Percentiles rank a stretch among this genome's conserved stretches.
Evolutionary conservation across 2,329 filamentous ascomycete genomes (phyloP).

Genomic region (Ramularia endophylla): DNA sequence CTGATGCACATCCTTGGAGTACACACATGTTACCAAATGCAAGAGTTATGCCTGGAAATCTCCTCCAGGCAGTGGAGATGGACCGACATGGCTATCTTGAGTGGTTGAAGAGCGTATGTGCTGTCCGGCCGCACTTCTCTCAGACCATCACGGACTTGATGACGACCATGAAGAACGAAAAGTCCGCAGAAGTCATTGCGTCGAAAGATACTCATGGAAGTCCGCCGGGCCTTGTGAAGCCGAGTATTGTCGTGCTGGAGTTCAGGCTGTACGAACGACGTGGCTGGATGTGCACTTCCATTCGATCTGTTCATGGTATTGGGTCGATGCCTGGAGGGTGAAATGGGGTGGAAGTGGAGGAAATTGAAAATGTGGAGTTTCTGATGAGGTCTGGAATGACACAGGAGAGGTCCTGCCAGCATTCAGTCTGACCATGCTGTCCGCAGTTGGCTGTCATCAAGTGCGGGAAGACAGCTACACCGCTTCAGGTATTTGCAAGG

Average conservation of each 20-base stretch:
- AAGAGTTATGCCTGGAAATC: neutral
- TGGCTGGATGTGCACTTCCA: slow-evolving; percentile 1
- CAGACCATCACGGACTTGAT: neutral
- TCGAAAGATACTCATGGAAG: slow-evolving; percentile 1
- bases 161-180: neutral
- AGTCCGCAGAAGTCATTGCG: neutral
- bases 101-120: neutral
- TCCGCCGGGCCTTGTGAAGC: neutral
- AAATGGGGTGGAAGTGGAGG: neutral
- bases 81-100: slow-evolving; percentile 1
- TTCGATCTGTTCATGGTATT: neutral
- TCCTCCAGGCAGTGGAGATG: neutral
- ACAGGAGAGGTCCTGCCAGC: no score
- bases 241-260: neutral
- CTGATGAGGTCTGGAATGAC: no score
- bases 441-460: no score
- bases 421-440: no score
- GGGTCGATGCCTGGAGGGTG: neutral
- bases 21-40: neutral
- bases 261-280: neutral
- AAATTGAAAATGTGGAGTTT: no score
- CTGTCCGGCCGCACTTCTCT: neutral
- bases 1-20: neutral
- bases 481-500: no score
- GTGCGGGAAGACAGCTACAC: no score